These are phyloP conservation scores for Mycena olivaceomarginata DNA, from an alignment of 768 basidiomycete species.

Conservation along the genomic window DNA sequence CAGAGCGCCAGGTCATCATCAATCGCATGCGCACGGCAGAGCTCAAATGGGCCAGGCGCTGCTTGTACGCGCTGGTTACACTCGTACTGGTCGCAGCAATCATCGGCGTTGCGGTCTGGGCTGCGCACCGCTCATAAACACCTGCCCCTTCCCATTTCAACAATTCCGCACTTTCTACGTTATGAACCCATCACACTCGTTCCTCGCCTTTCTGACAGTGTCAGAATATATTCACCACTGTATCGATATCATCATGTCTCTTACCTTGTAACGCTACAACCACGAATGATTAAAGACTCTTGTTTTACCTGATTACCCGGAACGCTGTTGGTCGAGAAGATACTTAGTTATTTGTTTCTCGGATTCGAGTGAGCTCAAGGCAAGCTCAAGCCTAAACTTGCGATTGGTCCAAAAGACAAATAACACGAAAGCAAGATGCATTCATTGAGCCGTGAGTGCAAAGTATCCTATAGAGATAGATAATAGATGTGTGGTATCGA, in stretches of 20 bases:
- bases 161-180: too few relatives aligned
- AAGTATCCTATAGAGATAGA: constrained; percentile 3
- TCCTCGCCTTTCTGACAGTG: constrained; percentile 35
- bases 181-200: background rate
- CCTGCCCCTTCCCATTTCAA: too few relatives aligned
- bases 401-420: background rate
- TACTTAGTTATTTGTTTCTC: too few relatives aligned
- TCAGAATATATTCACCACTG: constrained; percentile 34
- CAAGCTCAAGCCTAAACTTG: too few relatives aligned
- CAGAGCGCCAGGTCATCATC: constrained; percentile 68
- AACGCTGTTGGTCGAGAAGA: background rate
- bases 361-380: too few relatives aligned
- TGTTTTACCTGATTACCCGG: background rate
- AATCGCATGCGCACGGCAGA: constrained; percentile 68
- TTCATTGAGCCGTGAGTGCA: background rate
- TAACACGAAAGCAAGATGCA: background rate
- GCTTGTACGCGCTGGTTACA: constrained; percentile 71
- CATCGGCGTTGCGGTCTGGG: constrained; percentile 59
- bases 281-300: background rate
- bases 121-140: constrained; percentile 47
- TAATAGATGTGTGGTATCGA: constrained; percentile 11
- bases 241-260: constrained; percentile 41
- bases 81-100: constrained; percentile 61
- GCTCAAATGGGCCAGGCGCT: constrained; percentile 74
- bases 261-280: constrained; percentile 28